Conservation (phyloP, 1,139 yeast genomes). For the Wickerhamomyces sp. region DNA sequence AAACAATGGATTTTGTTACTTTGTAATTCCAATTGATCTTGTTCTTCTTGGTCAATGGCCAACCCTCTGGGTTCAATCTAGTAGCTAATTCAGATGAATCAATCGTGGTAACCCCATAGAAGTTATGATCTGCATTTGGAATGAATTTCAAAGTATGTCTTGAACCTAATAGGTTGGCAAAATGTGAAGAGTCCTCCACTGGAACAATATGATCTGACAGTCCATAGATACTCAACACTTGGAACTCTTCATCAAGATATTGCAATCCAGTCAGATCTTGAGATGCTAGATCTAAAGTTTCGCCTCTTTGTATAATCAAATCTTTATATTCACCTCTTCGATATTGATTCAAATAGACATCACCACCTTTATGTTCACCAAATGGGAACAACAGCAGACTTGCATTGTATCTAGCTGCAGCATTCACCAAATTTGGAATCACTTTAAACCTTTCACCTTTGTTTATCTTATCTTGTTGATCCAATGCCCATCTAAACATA, state of each 20-base stretch:
- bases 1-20: slow-evolving; percentile 48
- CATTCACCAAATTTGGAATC: slow-evolving; percentile 65
- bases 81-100: slow-evolving; percentile 25
- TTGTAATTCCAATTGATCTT: slow-evolving; percentile 53
- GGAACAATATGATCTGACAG: slow-evolving; percentile 63
- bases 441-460: slow-evolving; percentile 31
- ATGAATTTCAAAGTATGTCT: slow-evolving; percentile 58
- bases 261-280: slow-evolving; percentile 43
- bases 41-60: slow-evolving; percentile 41
- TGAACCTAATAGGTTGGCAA: slow-evolving; percentile 50
- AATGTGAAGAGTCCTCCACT: slow-evolving; percentile 52
- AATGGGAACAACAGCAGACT: slow-evolving; percentile 28
- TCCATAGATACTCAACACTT: slow-evolving; percentile 71
- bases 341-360: slow-evolving; percentile 34
- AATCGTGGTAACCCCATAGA: slow-evolving; percentile 45
- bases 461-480: slow-evolving; percentile 33
- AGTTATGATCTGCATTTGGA: slow-evolving; percentile 77
- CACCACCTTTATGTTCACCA: slow-evolving; percentile 27
- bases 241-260: slow-evolving; percentile 40
- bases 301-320: slow-evolving; percentile 43
- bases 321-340: slow-evolving; percentile 47
- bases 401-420: slow-evolving; percentile 61
- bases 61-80: slow-evolving; percentile 33
- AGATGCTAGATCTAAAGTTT: slow-evolving; percentile 48
- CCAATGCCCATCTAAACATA: slow-evolving; percentile 66